Conservation (phyloP, 768 basidiomycete genomes). For the Porphyrellus cyaneotinctus region DNA sequence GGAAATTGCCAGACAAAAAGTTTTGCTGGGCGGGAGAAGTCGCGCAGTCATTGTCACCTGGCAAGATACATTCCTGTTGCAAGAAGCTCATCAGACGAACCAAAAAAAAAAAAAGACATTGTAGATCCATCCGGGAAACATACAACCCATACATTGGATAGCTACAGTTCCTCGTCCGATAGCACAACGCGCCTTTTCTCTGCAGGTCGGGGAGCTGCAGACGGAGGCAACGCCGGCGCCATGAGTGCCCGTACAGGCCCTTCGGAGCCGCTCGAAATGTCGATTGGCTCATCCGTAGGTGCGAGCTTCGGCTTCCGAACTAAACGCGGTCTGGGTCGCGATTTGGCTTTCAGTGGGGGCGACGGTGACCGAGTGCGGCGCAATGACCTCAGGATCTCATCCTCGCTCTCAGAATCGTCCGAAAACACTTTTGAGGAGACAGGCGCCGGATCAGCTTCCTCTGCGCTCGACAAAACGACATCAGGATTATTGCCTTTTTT, state of each 20-base stretch:
- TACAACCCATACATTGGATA: conserved; percentile 10
- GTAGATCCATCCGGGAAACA: conserved; percentile 5
- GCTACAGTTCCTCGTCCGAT: conserved; percentile 37
- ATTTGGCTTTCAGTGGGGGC: conserved; percentile 14
- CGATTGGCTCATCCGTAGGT: conserved; percentile 9
- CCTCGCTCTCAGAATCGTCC: conserved; percentile 25
- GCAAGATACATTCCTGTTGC: neutral
- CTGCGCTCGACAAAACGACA: conserved; percentile 41
- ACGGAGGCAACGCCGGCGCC: neutral
- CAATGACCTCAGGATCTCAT: conserved; percentile 19
- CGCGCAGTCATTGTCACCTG: neutral
- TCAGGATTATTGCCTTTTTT: conserved; percentile 42
- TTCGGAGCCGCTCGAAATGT: conserved; percentile 24
- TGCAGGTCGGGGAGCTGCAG: conserved; percentile 10
- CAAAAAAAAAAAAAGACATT: neutral
- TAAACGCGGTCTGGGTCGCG: conserved; percentile 39
- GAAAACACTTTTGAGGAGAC: conserved; percentile 12
- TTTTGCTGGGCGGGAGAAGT: neutral
- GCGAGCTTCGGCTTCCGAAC: conserved; percentile 32
- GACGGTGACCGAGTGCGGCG: conserved; percentile 26
- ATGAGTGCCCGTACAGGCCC: neutral
- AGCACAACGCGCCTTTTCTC: conserved; percentile 33
- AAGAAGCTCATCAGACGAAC: conserved; percentile 6
- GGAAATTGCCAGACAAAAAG: neutral
- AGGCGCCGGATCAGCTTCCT: conserved; percentile 23